phyloP scores from a whole-genome alignment of 1,284 basidiomycete genomes.

The Agroathelia rolfsii region DNA sequence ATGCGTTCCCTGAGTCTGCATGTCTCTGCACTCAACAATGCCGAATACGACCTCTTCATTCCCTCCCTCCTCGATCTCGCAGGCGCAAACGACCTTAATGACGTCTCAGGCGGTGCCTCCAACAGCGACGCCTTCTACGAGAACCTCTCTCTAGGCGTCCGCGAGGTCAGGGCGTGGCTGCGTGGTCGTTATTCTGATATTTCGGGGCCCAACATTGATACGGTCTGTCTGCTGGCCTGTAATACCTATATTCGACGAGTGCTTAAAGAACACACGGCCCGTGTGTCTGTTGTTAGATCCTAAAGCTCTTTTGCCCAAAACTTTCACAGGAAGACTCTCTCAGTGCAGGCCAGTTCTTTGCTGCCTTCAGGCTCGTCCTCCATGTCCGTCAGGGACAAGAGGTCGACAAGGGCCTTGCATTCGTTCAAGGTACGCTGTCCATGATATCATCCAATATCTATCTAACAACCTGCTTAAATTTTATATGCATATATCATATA shows the following conservation, averaged over 20 bases:
- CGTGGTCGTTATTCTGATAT: conserved; percentile 54
- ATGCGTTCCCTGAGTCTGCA: conserved; percentile 57
- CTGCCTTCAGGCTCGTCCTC: conserved; percentile 51
- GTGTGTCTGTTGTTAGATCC: conserved; percentile 34
- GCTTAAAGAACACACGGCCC: conserved; percentile 4
- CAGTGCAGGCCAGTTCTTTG: conserved; percentile 66
- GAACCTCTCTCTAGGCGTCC: conserved; percentile 37
- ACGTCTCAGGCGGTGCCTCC: conserved; percentile 17
- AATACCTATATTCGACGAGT: conserved; percentile 2
- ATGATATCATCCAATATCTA: neutral
- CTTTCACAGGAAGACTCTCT: conserved; percentile 41
- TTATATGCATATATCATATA: neutral
- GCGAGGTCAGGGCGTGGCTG: conserved; percentile 67
- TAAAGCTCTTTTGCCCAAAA: conserved; percentile 49
- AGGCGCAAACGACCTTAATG: conserved; percentile 20
- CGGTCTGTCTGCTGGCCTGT: conserved; percentile 27
- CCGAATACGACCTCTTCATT: conserved; percentile 59
- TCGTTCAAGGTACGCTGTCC: conserved; percentile 51
- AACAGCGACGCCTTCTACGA: conserved; percentile 42
- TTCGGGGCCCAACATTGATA: conserved; percentile 43
- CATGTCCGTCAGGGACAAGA: conserved; percentile 53
- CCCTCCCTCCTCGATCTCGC: conserved; percentile 47
- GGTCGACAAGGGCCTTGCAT: conserved; percentile 52
- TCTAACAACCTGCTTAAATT: too few species aligned
- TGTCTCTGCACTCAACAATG: conserved; percentile 61